A percentile compares a stretch with the other conserved stretches of the same genome.
These are phyloP conservation scores for Pseudotsuga menziesii DNA, from an alignment of 75 land plant genomes.

Conservation along the genomic window DNA sequence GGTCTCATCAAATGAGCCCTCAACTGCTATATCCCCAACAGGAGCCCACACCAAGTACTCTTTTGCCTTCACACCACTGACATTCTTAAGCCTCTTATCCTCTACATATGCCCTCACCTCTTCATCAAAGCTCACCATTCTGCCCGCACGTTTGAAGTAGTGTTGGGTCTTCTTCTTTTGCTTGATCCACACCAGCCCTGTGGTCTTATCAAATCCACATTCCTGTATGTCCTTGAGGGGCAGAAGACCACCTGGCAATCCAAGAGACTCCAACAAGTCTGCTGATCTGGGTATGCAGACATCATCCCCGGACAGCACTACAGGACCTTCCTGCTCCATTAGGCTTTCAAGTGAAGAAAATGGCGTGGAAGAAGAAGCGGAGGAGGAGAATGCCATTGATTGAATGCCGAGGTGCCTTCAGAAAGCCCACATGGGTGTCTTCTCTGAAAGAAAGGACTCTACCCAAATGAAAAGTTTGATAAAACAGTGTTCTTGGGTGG, in stretches of 20 bases:
- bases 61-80: constrained; percentile 36
- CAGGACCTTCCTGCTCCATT: too few relatives aligned
- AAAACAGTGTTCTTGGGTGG: too few relatives aligned
- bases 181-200: constrained; percentile 34
- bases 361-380: too few relatives aligned
- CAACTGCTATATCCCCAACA: constrained; percentile 10
- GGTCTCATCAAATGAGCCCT: neutral
- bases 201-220: constrained; percentile 17
- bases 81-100: constrained; percentile 21
- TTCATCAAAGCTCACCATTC: constrained; percentile 26
- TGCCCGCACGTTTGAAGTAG: constrained; percentile 22
- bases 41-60: constrained; percentile 35
- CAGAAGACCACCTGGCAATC: constrained; percentile 27
- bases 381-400: too few relatives aligned
- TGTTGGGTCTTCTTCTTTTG: constrained; percentile 25
- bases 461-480: too few relatives aligned
- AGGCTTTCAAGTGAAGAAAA: too few relatives aligned
- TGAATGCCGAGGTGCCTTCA: too few relatives aligned
- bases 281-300: constrained; percentile 12
- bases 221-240: constrained; percentile 27
- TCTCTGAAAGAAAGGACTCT: too few relatives aligned
- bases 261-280: constrained; percentile 14
- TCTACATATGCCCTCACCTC: constrained; percentile 38
- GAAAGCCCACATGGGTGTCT: too few relatives aligned
- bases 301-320: neutral